Conservation (phyloP, 108 stramenopile species). For the Pseudonitzschia delicatissima region DNA sequence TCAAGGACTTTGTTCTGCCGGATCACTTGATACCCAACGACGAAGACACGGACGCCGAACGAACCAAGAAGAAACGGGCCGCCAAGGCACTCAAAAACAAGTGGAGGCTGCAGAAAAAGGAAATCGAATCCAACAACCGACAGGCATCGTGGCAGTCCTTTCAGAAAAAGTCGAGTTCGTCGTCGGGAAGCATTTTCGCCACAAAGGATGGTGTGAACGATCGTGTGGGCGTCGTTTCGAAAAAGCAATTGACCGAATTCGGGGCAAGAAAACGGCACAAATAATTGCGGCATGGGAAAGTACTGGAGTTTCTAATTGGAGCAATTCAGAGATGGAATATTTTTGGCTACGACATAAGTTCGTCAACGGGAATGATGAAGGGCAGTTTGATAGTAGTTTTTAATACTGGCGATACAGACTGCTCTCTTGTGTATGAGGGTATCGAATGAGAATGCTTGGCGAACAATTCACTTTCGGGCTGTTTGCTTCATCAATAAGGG, state of each 20-base stretch:
- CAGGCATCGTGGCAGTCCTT: slow-evolving; percentile 82
- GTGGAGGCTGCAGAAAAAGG: slow-evolving; percentile 61
- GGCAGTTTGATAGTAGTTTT: no score
- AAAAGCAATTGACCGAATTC: slow-evolving; percentile 60
- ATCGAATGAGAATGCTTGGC: no score
- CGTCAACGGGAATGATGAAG: no score
- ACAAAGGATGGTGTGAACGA: slow-evolving; percentile 69
- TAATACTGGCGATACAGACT: no score
- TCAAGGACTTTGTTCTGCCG: slow-evolving; percentile 70
- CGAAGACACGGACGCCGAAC: slow-evolving; percentile 64
- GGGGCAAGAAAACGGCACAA: slow-evolving; percentile 68
- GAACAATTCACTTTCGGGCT: no score
- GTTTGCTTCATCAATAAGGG: no score
- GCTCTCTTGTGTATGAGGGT: no score
- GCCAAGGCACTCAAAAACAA: slow-evolving; percentile 78
- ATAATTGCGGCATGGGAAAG: no score
- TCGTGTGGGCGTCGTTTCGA: slow-evolving; percentile 72
- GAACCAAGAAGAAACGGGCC: slow-evolving; percentile 54
- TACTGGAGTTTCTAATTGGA: no score
- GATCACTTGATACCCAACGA: slow-evolving; percentile 64
- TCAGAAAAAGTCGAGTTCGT: slow-evolving; percentile 33
- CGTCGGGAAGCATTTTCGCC: slow-evolving; percentile 61
- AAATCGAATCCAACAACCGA: slow-evolving; percentile 60
- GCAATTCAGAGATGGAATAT: no score
- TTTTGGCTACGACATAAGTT: no score